Evolutionary conservation across 495 filamentous ascomycete species (phyloP), one percentile per base, ranked within the genome.

Genomic region (Immersiella caudata): DNA sequence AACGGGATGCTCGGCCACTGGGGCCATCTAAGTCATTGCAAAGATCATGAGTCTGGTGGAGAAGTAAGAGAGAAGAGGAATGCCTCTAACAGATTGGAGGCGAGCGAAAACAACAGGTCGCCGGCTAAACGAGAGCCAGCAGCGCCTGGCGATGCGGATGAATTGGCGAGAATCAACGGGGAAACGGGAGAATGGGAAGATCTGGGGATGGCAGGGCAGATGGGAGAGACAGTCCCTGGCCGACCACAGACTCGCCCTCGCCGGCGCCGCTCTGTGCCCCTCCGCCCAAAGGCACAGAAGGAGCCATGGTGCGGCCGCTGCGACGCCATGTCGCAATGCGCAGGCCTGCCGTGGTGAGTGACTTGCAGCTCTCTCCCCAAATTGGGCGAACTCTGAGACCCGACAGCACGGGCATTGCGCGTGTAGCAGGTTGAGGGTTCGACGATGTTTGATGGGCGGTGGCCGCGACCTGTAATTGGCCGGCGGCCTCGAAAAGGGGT

Each of bases 1-100:
- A 73, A 68, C 20, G 67, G 61, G 66, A 26, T 66, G 20, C 26
- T 29, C 46, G 79, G 77, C 80, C 77, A 71, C 73, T 69, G 70
- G 72, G 78, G 78, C 80, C 78, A 70, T 64, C 71, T 74, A 74
- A 72, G 75, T 72, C 68, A 77, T 79, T 72, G 74, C 67, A 22
- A 69, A 75, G 76, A 76, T 77, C 80, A 81, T 82, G 73, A 79
- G 78, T 65, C 54, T 57, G 51, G 29, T 62, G 54, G 26, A 54
- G 59, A 49, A 49, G 60, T 60, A 57, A 70, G 61, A 72, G 27
- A 71, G 62, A 59, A 67, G 64, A 57, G 61, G 60, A 61, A 50
- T 50, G 26, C 65, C 66, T 70, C 73, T 12, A 46, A 18, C 40
- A 12, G 67, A 8, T 65, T 62, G 67, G 74, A 71, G 68, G 68